phyloP scores from a whole-genome alignment of 306 rosid genomes.

The Fagus crenata region DNA sequence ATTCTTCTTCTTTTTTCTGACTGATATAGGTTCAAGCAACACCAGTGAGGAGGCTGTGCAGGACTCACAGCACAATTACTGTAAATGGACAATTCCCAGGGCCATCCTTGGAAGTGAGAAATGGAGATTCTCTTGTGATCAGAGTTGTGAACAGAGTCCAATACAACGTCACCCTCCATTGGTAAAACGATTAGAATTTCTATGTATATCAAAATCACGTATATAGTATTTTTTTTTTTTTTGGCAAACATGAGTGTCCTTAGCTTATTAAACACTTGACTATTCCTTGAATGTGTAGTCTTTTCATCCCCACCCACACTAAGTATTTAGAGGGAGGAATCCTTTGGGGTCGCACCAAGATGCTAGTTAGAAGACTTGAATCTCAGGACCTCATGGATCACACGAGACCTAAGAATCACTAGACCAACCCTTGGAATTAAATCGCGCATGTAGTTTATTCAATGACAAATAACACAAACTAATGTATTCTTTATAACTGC shows the following conservation, averaged over 20 bases:
- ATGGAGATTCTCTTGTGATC: slow-evolving; percentile 52
- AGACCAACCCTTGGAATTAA: background rate
- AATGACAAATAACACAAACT: background rate
- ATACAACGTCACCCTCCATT: slow-evolving; percentile 51
- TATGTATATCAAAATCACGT: slow-evolving; percentile 44
- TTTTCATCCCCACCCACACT: too few relatives aligned
- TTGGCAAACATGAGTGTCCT: too few relatives aligned
- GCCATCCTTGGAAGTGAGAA: slow-evolving; percentile 47
- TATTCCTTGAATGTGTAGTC: too few relatives aligned
- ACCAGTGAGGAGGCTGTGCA: slow-evolving; percentile 60
- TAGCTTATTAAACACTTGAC: too few relatives aligned
- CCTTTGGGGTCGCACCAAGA: too few relatives aligned
- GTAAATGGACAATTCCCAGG: slow-evolving; percentile 59
- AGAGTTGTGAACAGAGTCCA: slow-evolving; percentile 37
- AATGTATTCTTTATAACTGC: background rate
- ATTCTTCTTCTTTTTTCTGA: slow-evolving; percentile 3
- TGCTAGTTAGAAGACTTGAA: too few relatives aligned
- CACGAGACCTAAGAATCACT: too few relatives aligned
- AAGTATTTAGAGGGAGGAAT: too few relatives aligned
- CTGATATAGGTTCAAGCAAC: slow-evolving; percentile 42
- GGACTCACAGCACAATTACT: slow-evolving; percentile 43
- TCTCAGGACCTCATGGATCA: too few relatives aligned
- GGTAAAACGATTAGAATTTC: slow-evolving; percentile 25
- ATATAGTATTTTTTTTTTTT: too few relatives aligned
- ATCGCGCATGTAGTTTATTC: slow-evolving; percentile 36